Base-by-base conservation (phyloP, 176 grass and related monocot genomes). In the Themeda triandra region DNA sequence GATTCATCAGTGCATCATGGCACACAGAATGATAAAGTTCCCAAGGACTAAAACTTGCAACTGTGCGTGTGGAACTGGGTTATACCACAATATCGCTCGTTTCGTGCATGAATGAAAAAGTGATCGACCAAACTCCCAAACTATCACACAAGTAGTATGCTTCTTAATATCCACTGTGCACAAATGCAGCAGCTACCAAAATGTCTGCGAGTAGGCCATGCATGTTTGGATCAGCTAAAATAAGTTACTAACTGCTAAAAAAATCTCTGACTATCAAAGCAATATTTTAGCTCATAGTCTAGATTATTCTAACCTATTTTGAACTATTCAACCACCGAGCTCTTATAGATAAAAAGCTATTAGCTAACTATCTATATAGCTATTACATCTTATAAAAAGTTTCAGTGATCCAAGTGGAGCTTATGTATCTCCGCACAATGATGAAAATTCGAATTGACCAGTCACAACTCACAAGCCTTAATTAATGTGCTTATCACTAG, bases 21-120 rank as follows among this genome's bases (percentile, higher is more conserved):
- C 36, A 41, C 45, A 56, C 36, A 46, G 54, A 28, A 62, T 53
- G 40, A 78, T 44, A 13, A 60, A 66, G n/a, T 46, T 56, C 3
- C 12, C 46, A 71, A 39, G 41, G 71, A 75, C 41, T n/a, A 21
- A 11, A 40, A 53, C 45, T 56, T 30, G 44, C 69, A 48, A 37
- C 53, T 86, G 53, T 49, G 21, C 78, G 39, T 37, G 39, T 37
- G 39, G 7, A 74, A 59, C 81, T 64, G 13, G 65, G 37, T 24
- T 70, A 30, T 45, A 60, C 66, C 4, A 44, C 39, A 44, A 39
- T 58, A 10, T 70, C 17, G 3, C 66, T 79, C 11, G 24, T 78
- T 75, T 67, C 30, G 51, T 86, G 69, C 60, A 75, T 74, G 78
- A 81, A 75, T 67, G 70, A 68, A 68, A 74, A 56, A 39, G 24